phyloP scores from a whole-genome alignment of 768 basidiomycete species.

The Suillus luteus region DNA sequence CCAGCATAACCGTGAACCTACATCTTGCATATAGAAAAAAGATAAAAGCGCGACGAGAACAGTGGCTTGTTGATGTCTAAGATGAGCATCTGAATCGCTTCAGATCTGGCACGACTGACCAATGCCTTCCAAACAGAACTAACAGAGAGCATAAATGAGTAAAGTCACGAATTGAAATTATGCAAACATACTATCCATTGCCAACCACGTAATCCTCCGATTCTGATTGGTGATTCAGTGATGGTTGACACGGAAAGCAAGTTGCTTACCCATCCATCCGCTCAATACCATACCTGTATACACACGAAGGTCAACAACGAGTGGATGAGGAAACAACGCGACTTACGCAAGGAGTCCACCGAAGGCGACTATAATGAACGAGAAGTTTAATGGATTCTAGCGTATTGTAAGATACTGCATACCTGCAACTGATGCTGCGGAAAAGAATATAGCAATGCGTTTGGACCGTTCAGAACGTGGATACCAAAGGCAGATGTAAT shows the following conservation, averaged over 20 bases:
- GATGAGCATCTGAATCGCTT: background rate
- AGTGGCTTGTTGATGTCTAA: slow-evolving; percentile 21
- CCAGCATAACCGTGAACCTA: slow-evolving; percentile 24
- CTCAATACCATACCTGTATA: slow-evolving; percentile 38
- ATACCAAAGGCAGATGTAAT: slow-evolving; percentile 60
- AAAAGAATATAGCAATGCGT: slow-evolving; percentile 65
- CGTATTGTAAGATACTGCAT: background rate
- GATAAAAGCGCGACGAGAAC: slow-evolving; percentile 21
- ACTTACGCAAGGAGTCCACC: slow-evolving; percentile 51
- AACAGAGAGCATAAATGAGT: background rate
- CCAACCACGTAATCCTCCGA: slow-evolving; percentile 37
- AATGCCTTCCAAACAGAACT: slow-evolving; percentile 37
- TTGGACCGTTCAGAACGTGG: slow-evolving; percentile 55
- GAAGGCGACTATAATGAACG: slow-evolving; percentile 36
- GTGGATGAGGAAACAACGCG: background rate
- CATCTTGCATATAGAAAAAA: slow-evolving; percentile 58
- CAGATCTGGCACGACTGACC: slow-evolving; percentile 16
- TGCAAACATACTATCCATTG: slow-evolving; percentile 37
- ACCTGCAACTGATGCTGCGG: slow-evolving; percentile 58
- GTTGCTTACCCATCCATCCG: slow-evolving; percentile 36
- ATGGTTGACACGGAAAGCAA: slow-evolving; percentile 20
- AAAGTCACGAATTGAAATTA: background rate
- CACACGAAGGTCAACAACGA: background rate
- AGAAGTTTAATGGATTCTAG: background rate
- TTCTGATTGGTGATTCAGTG: background rate